Evolutionary conservation across 1,284 basidiomycete genomes (phyloP).

Genomic region (Fomitopsis palustris): DNA sequence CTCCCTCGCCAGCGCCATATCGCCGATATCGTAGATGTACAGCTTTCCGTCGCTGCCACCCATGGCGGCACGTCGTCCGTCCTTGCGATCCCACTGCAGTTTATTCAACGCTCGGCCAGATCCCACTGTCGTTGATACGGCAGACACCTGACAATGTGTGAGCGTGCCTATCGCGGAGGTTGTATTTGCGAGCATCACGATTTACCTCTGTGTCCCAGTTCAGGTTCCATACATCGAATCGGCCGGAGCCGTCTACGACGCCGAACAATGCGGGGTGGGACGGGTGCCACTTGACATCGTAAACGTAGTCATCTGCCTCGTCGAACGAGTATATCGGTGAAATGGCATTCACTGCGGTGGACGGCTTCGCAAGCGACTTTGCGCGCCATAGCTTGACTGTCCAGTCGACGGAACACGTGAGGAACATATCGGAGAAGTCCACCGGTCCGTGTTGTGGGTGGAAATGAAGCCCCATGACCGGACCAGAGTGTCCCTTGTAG

Average conservation of each 20-base stretch:
- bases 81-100: slow-evolving; percentile 88
- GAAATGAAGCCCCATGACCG: slow-evolving; percentile 92
- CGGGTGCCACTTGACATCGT: slow-evolving; percentile 98
- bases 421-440: slow-evolving; percentile 93
- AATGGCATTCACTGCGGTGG: slow-evolving; percentile 53
- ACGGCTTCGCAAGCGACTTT: slow-evolving; percentile 62
- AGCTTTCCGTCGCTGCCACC: slow-evolving; percentile 91
- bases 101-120: slow-evolving; percentile 89
- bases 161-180: neutral
- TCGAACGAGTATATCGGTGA: slow-evolving; percentile 88
- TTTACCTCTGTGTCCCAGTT: slow-evolving; percentile 91
- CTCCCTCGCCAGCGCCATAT: slow-evolving; percentile 80
- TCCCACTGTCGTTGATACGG: slow-evolving; percentile 70
- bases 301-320: slow-evolving; percentile 97
- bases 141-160: slow-evolving; percentile 58
- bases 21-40: slow-evolving; percentile 94
- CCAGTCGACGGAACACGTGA: slow-evolving; percentile 93
- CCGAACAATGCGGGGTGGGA: slow-evolving; percentile 93
- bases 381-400: slow-evolving; percentile 93
- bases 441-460: slow-evolving; percentile 89
- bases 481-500: slow-evolving; percentile 90
- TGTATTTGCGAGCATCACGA: slow-evolving; percentile 10
- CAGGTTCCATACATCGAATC: slow-evolving; percentile 96
- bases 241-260: slow-evolving; percentile 90
- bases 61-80: slow-evolving; percentile 79